Conservation (phyloP, 306 rosid species). For the Acacia acuminata region DNA sequence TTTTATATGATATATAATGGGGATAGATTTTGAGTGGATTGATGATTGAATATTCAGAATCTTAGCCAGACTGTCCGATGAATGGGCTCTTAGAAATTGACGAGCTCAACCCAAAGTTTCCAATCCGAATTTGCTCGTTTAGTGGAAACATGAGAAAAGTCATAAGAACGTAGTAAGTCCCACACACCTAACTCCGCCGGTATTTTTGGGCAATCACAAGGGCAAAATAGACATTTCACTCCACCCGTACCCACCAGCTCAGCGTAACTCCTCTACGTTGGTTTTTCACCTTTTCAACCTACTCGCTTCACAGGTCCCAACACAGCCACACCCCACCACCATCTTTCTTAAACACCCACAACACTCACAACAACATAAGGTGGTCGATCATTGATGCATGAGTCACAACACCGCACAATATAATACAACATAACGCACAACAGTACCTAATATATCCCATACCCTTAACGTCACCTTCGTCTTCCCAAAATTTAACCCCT, state of each 20-base stretch:
- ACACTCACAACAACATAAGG: conserved; percentile 32
- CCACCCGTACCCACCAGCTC: background rate
- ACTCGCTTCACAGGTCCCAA: background rate
- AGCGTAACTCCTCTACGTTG: background rate
- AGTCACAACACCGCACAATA: conserved; percentile 44
- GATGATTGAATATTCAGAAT: background rate
- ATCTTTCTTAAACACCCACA: background rate
- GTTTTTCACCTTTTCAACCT: background rate
- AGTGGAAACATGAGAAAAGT: background rate
- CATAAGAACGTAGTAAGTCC: background rate
- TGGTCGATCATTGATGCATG: conserved; percentile 72
- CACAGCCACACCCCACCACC: conserved; percentile 4
- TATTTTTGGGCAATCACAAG: background rate
- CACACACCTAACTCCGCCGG: background rate
- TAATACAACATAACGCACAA: background rate
- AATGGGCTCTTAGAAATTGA: background rate
- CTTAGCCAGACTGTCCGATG: background rate
- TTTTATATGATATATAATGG: background rate
- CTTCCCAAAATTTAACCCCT: conserved; percentile 39
- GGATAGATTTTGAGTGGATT: background rate
- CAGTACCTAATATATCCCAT: background rate
- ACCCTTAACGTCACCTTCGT: conserved; percentile 3
- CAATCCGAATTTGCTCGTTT: background rate
- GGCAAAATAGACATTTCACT: background rate
- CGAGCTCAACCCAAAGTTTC: background rate